Evolutionary conservation across 495 filamentous ascomycete genomes (phyloP).

Genomic region (Podospora conica): DNA sequence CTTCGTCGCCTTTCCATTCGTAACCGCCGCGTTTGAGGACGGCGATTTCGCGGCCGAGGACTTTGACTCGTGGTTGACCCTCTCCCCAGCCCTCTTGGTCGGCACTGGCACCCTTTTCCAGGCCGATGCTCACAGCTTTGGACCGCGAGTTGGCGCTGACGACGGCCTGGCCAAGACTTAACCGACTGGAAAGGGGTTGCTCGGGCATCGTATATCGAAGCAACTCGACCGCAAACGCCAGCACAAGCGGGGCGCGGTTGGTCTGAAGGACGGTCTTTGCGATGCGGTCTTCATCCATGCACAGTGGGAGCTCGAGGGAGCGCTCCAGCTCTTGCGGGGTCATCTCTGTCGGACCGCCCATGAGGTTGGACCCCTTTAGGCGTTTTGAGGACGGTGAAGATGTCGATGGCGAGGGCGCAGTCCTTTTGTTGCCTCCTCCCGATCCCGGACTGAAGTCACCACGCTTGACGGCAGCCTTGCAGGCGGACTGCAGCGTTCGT

Average conservation of each 20-base stretch:
- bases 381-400: conserved; percentile 35
- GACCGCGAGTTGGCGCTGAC: conserved; percentile 70
- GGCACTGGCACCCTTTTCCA: conserved; percentile 58
- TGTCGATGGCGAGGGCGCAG: conserved; percentile 16
- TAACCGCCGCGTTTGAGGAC: conserved; percentile 76
- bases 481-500: conserved; percentile 59
- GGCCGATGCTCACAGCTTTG: conserved; percentile 67
- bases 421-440: conserved; percentile 32
- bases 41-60: conserved; percentile 65
- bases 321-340: conserved; percentile 60
- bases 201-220: conserved; percentile 74
- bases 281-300: conserved; percentile 53
- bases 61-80: conserved; percentile 62
- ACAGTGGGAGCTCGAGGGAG: conserved; percentile 56
- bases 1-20: conserved; percentile 50
- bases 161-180: conserved; percentile 73
- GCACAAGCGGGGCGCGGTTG: conserved; percentile 72
- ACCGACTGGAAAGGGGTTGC: conserved; percentile 71
- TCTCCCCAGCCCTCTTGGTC: conserved; percentile 68
- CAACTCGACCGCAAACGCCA: conserved; percentile 71
- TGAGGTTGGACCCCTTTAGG: conserved; percentile 33
- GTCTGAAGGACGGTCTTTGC: conserved; percentile 54
- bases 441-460: conserved; percentile 13
- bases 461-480: conserved; percentile 55
- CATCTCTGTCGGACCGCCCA: conserved; percentile 32